Percentiles rank a stretch among this genome's conserved stretches.
phyloP scores from a whole-genome alignment of 2,329 filamentous ascomycete species.

The Trichoderma koningiopsis region DNA sequence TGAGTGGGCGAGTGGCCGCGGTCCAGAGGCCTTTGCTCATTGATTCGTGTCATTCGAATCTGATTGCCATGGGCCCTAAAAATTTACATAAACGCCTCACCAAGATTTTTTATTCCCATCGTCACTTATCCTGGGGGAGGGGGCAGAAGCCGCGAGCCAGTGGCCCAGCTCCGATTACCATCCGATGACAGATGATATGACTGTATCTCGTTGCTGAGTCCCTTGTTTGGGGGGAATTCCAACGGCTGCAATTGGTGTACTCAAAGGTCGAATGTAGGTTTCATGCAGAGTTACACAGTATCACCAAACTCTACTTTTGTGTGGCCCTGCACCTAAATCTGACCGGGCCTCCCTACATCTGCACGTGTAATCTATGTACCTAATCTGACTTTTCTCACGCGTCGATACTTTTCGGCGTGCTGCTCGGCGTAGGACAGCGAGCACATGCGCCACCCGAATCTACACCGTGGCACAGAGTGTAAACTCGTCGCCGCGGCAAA shows the following conservation, averaged over 20 bases:
- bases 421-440: background rate
- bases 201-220: background rate
- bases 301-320: background rate
- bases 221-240: background rate
- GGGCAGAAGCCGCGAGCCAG: background rate
- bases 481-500: background rate
- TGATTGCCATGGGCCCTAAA: slow-evolving; percentile 13
- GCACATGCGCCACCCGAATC: background rate
- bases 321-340: background rate
- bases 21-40: slow-evolving; percentile 19
- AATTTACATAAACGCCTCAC: slow-evolving; percentile 23
- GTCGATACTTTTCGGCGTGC: background rate
- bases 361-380: background rate
- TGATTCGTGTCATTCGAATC: slow-evolving; percentile 23
- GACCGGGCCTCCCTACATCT: background rate
- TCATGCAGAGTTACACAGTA: background rate
- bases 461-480: background rate
- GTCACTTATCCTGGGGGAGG: background rate
- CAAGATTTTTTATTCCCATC: slow-evolving; percentile 1
- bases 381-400: background rate
- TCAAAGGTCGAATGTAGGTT: background rate
- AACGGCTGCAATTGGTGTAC: background rate
- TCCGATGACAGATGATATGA: slow-evolving; percentile 26
- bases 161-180: slow-evolving; percentile 25
- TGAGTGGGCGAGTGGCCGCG: slow-evolving; percentile 14